Percentiles rank a stretch among this genome's conserved stretches.
phyloP scores from a whole-genome alignment of 83 land plant genomes.

The Picea abies region DNA sequence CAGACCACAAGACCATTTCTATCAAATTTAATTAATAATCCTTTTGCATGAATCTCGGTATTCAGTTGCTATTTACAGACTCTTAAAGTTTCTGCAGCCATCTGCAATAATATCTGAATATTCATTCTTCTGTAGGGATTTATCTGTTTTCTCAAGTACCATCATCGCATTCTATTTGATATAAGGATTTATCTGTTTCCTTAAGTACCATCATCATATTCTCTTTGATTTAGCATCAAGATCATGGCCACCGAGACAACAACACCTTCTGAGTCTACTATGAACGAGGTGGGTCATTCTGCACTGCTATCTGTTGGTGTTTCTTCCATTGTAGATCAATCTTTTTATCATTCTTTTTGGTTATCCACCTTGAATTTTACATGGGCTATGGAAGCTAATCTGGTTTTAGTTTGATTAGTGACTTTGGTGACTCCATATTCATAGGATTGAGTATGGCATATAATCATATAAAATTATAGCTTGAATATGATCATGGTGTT shows the following conservation, averaged over 20 bases:
- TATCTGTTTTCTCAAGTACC: background rate
- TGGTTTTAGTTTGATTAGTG: background rate
- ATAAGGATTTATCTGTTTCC: background rate
- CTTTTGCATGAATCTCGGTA: background rate
- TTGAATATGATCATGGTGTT: background rate
- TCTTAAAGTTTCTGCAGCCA: background rate
- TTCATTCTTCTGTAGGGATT: background rate
- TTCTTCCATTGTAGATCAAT: background rate
- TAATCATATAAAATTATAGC: background rate
- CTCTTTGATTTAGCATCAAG: background rate
- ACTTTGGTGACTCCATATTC: background rate
- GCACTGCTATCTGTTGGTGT: background rate
- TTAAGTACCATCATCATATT: background rate
- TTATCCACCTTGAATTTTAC: background rate
- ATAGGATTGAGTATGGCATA: background rate
- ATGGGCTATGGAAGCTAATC: no score
- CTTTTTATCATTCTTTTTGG: background rate
- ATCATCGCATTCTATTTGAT: background rate
- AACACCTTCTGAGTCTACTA: background rate
- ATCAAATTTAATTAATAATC: background rate
- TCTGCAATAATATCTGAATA: no score
- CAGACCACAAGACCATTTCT: background rate
- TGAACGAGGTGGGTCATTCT: background rate
- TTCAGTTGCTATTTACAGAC: background rate
- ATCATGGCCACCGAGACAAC: slow-evolving; percentile 9